Evolutionary conservation across 1,139 yeast species (phyloP), one percentile per base, ranked within the genome.

Genomic region (Pichia sp.): DNA sequence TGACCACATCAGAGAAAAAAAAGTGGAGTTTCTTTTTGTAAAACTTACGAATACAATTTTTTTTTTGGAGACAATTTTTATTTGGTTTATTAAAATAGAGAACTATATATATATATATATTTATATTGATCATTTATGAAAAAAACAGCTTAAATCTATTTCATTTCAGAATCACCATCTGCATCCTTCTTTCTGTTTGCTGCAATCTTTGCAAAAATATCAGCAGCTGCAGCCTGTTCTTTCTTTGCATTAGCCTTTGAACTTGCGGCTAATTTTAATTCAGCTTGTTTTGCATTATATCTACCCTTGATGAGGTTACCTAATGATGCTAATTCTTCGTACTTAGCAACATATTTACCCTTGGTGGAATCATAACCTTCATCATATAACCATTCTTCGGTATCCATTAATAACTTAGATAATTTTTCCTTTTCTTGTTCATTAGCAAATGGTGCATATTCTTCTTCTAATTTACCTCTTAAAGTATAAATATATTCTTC

Each of bases 381-480:
- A 54, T 86, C 96, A 71, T 92, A 94, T 65, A 92, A 80, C 99
- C 99, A 92, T 67, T 92, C 96, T 77, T 94, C 98, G 58, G 97
- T 81, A 68, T 84, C 86, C 65, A 77, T 67, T 67, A 92, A 79
- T 77, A 84, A 76, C 53, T 74, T 85, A 51, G 77, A 68, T 65
- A 92, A 78, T 68, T 79, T 85, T 59, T 74, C 73, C 80, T 90
- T 92, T 77, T 92, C 98, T 63, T 81, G 89, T 53, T 84, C 94
- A 57, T 84, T 77, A 55, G 97, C 97, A 66, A 90, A 92, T 59
- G 77, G 83, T 60, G 88, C 78, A 70, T 90, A 92, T 65, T 83
- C 83, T 51, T 89, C 98, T 53, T 90, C 97, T 65, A 94, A 79
- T 76, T 94, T 92, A 68, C 96, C 96, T 76, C 98, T 87, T 70